Evolutionary conservation across 176 grass and related monocot genomes (phyloP).

Genomic region (Musa troglodytarum): DNA sequence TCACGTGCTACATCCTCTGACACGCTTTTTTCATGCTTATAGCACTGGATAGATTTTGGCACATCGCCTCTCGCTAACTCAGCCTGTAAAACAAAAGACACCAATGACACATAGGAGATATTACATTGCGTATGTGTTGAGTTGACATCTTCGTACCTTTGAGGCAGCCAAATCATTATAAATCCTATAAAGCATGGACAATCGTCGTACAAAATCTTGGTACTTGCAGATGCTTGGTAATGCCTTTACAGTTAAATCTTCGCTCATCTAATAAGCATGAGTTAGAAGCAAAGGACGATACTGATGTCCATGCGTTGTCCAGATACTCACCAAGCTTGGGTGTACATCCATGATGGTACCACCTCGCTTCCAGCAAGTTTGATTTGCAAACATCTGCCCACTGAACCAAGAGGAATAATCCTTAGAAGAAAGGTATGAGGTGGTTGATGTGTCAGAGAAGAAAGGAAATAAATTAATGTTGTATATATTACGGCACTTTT

Average conservation of each 20-base stretch:
- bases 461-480: background rate
- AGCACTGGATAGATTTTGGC: conserved; percentile 30
- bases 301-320: conserved; percentile 17
- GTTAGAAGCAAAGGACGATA: background rate
- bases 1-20: conserved; percentile 8
- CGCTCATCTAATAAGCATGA: conserved; percentile 4
- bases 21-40: conserved; percentile 10
- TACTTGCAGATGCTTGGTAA: conserved; percentile 11
- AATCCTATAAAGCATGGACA: background rate
- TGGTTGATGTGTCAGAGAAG: background rate
- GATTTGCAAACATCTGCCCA: conserved; percentile 26
- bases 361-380: conserved; percentile 27
- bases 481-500: conserved; percentile 10
- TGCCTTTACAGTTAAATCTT: conserved; percentile 7
- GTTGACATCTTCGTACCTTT: background rate
- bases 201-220: conserved; percentile 2
- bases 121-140: too few species aligned
- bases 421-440: background rate
- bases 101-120: too few species aligned
- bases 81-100: background rate
- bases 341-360: conserved; percentile 12
- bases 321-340: conserved; percentile 29
- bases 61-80: conserved; percentile 22
- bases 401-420: conserved; percentile 2
- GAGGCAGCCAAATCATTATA: conserved; percentile 18